These are phyloP conservation scores for Rhododendron vialii DNA, from an alignment of 148 eudicot species.

Conservation along the genomic window DNA sequence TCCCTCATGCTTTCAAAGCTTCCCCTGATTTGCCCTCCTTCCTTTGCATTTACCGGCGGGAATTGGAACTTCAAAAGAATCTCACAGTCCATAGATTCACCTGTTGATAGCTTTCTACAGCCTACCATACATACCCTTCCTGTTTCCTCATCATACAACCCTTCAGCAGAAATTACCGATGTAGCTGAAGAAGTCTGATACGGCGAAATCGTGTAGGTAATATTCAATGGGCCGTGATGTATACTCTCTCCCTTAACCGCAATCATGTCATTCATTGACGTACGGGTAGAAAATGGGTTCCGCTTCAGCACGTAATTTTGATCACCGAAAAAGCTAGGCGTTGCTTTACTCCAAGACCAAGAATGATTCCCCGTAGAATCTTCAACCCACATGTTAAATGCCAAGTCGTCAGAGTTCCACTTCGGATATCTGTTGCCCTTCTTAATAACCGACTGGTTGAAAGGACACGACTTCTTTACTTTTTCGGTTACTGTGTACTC, in stretches of 20 bases:
- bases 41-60: neutral
- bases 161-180: slow-evolving; percentile 16
- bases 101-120: slow-evolving; percentile 9
- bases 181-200: neutral
- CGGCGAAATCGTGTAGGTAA: neutral
- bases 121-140: slow-evolving; percentile 18
- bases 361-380: no score
- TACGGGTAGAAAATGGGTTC: no score
- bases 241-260: no score
- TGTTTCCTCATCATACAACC: slow-evolving; percentile 18
- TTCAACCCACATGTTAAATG: no score
- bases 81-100: slow-evolving; percentile 16
- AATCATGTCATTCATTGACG: no score
- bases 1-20: slow-evolving; percentile 12
- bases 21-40: slow-evolving; percentile 2
- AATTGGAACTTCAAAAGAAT: slow-evolving; percentile 8
- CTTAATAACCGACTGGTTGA: neutral
- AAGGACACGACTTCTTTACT: slow-evolving; percentile 5
- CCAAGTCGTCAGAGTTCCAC: neutral
- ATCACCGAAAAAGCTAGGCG: no score
- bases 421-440: slow-evolving; percentile 4
- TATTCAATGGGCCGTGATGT: neutral
- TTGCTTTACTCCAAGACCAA: no score
- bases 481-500: slow-evolving; percentile 9
- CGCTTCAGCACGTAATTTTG: no score